Evolutionary conservation across 352 stramenopile genomes (phyloP).

Genomic region (Phytophthora hibernalis): DNA sequence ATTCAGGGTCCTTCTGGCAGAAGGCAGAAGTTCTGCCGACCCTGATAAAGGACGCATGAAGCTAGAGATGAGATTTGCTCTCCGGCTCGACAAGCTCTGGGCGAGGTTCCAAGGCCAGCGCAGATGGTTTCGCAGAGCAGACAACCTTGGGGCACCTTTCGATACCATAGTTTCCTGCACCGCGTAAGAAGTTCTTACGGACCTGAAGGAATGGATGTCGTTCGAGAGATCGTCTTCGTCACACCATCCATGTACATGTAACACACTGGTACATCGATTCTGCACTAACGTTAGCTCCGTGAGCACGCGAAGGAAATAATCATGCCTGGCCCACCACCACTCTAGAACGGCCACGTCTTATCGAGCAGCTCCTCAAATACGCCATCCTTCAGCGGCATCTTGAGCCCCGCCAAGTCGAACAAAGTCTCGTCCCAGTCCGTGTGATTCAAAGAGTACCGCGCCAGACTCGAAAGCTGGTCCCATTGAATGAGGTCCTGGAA

Average conservation of each 20-base stretch:
- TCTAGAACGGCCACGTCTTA: conserved; percentile 34
- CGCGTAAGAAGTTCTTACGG: background rate
- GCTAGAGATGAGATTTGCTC: background rate
- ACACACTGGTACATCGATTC: conserved; percentile 7
- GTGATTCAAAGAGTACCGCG: conserved; percentile 29
- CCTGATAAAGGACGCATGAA: background rate
- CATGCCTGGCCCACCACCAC: background rate
- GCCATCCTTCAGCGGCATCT: conserved; percentile 35
- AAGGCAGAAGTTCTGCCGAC: too few relatives aligned
- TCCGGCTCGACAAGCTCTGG: background rate
- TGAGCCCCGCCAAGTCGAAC: conserved; percentile 15
- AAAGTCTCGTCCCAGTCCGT: conserved; percentile 33
- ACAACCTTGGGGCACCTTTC: background rate
- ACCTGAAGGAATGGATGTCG: background rate
- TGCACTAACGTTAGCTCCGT: conserved; percentile 15
- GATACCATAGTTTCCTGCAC: background rate
- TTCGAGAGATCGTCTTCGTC: background rate
- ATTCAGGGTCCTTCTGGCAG: too few relatives aligned
- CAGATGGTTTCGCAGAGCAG: background rate
- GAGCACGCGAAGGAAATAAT: conserved; percentile 8
- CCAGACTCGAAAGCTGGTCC: conserved; percentile 30
- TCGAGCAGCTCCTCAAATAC: conserved; percentile 30
- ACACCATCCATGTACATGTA: too few relatives aligned
- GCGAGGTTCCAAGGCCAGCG: background rate
- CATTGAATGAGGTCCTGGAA: conserved; percentile 39